phyloP scores from a whole-genome alignment of 768 basidiomycete genomes.

The Lentinula aciculospora region DNA sequence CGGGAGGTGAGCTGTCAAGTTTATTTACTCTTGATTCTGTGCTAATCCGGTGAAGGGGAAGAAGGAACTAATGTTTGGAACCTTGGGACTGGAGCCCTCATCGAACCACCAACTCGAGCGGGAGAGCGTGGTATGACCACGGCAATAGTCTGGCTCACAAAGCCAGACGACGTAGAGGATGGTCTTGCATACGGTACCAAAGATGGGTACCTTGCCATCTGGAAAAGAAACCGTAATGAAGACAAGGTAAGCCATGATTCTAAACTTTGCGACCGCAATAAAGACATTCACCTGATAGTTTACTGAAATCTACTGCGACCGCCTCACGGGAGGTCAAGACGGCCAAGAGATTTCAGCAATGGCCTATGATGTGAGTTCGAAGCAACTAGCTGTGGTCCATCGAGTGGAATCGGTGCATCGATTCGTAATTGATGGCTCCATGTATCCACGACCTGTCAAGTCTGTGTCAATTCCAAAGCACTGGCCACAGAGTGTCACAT shows the following conservation, averaged over 20 bases:
- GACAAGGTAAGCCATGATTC: neutral
- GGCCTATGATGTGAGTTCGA: neutral
- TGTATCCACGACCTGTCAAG: neutral
- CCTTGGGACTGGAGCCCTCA: neutral
- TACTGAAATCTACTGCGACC: neutral
- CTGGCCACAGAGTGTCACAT: neutral
- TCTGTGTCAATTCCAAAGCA: neutral
- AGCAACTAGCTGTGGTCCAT: slow-evolving; percentile 3
- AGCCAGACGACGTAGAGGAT: neutral
- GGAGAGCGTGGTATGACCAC: slow-evolving; percentile 1
- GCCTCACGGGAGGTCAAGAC: neutral
- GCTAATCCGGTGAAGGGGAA: neutral
- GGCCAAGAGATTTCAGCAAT: neutral
- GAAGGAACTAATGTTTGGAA: neutral
- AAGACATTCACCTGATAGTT: neutral
- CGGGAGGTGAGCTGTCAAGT: neutral
- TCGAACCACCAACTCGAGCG: neutral
- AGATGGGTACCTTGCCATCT: slow-evolving; percentile 1
- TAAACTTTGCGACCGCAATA: neutral
- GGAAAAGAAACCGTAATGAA: neutral
- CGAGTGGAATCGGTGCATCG: neutral
- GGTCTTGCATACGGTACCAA: slow-evolving; percentile 1
- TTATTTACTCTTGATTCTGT: neutral
- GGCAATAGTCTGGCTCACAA: slow-evolving; percentile 1
- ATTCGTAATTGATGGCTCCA: neutral